These are phyloP conservation scores for Cylindrotheca closterium DNA, from an alignment of 108 stramenopile genomes.

Conservation along the genomic window DNA sequence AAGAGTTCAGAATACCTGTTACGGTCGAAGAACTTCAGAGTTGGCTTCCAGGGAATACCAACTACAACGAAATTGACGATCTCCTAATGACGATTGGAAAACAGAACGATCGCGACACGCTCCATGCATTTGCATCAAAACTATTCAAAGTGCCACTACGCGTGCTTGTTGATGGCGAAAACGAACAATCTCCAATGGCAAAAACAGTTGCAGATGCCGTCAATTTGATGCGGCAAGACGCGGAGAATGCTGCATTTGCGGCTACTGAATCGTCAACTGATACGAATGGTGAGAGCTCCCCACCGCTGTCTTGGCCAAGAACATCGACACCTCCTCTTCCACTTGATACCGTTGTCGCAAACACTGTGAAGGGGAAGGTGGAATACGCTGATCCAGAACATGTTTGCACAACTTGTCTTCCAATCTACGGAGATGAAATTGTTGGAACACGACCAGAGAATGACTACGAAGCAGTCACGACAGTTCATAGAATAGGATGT, in stretches of 20 bases:
- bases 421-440: conserved; percentile 78
- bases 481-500: conserved; percentile 74
- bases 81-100: conserved; percentile 69
- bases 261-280: conserved; percentile 4
- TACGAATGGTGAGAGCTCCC: background rate
- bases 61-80: conserved; percentile 62
- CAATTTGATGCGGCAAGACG: conserved; percentile 36
- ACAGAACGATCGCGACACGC: conserved; percentile 54
- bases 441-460: conserved; percentile 60
- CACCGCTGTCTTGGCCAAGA: conserved; percentile 19
- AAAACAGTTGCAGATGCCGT: conserved; percentile 46
- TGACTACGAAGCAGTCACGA: conserved; percentile 44
- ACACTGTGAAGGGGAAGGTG: conserved; percentile 5
- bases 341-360: background rate
- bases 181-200: conserved; percentile 23
- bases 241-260: conserved; percentile 40
- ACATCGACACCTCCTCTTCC: background rate
- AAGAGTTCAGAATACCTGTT: conserved; percentile 50
- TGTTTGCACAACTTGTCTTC: conserved; percentile 69
- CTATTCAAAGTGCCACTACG: conserved; percentile 73
- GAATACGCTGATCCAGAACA: conserved; percentile 80
- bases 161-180: conserved; percentile 46
- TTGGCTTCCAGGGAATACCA: conserved; percentile 72
- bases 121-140: conserved; percentile 67
- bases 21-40: conserved; percentile 49